Conservation (phyloP, 2,329 filamentous ascomycete genomes). For the Talaromyces sp. region DNA sequence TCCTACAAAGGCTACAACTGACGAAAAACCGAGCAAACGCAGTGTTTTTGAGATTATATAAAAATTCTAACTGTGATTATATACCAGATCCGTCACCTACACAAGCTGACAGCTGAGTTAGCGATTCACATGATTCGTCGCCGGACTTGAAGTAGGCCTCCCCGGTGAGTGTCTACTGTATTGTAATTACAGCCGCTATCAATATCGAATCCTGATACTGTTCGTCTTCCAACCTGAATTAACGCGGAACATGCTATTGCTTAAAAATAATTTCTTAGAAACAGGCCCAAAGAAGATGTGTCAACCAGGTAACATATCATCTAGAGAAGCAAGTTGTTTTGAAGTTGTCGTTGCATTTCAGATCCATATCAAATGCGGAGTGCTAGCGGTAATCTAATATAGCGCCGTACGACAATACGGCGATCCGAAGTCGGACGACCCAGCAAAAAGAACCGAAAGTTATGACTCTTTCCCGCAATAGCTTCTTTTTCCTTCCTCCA, state of each 20-base stretch:
- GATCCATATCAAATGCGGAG: constrained; percentile 2
- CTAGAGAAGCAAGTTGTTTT: not conserved
- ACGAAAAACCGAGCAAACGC: not conserved
- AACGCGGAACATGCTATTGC: not conserved
- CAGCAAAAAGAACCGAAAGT: constrained; percentile 19
- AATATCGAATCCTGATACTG: not conserved
- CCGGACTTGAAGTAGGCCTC: constrained; percentile 13
- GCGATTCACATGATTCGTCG: not conserved
- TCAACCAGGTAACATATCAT: no score
- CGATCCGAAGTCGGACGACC: constrained; percentile 34
- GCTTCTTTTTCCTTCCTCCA: constrained; percentile 14
- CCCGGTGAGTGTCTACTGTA: constrained; percentile 13
- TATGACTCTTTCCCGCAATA: constrained; percentile 18
- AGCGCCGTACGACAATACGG: constrained; percentile 10
- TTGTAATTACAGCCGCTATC: not conserved
- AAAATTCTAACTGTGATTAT: not conserved
- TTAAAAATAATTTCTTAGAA: no score
- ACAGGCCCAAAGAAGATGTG: no score
- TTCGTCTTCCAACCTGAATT: not conserved
- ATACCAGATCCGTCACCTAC: not conserved
- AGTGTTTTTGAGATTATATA: not conserved
- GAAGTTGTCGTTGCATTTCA: not conserved
- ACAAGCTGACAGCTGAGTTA: not conserved
- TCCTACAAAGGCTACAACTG: not conserved
- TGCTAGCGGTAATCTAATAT: constrained; percentile 32